These are phyloP conservation scores for Blastobotrys persicus DNA, from an alignment of 1,139 yeast species.

Conservation along the genomic window DNA sequence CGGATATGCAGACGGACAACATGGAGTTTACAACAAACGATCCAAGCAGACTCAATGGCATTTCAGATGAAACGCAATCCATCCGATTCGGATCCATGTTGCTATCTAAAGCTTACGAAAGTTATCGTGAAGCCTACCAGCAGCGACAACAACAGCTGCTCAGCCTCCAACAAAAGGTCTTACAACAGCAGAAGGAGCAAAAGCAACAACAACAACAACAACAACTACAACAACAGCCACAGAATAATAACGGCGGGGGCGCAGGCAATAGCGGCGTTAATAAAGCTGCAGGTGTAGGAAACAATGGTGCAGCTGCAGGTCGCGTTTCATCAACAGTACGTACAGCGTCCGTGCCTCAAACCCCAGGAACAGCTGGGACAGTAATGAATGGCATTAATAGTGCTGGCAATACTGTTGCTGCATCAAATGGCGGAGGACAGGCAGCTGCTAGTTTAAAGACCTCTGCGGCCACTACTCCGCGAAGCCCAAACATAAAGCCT, in stretches of 20 bases:
- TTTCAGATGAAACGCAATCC: conserved; percentile 82
- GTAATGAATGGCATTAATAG: not conserved
- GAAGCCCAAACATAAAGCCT: not conserved
- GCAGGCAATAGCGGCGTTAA: conserved; percentile 1
- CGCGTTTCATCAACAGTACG: not conserved
- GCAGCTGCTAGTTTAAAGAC: not conserved
- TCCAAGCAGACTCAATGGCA: conserved; percentile 72
- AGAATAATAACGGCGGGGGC: conserved; percentile 3
- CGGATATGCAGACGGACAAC: conserved; percentile 53
- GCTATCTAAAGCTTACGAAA: conserved; percentile 77
- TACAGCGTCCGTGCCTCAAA: not conserved
- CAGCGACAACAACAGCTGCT: conserved; percentile 31
- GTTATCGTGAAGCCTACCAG: conserved; percentile 52
- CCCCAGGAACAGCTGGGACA: not conserved
- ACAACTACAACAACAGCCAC: conserved; percentile 28
- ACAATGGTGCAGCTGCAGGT: not conserved
- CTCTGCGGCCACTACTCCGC: not conserved
- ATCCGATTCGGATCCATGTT: conserved; percentile 91
- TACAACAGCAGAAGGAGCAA: conserved; percentile 19
- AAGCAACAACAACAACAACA: conserved; percentile 22
- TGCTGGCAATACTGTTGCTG: not conserved
- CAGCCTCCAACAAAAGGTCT: conserved; percentile 28
- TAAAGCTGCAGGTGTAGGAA: not conserved
- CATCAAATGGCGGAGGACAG: conserved; percentile 3
- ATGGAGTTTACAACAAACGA: conserved; percentile 56